Conservation (phyloP, 129 eudicot genomes). For the Chrysanthemum seticuspe region DNA sequence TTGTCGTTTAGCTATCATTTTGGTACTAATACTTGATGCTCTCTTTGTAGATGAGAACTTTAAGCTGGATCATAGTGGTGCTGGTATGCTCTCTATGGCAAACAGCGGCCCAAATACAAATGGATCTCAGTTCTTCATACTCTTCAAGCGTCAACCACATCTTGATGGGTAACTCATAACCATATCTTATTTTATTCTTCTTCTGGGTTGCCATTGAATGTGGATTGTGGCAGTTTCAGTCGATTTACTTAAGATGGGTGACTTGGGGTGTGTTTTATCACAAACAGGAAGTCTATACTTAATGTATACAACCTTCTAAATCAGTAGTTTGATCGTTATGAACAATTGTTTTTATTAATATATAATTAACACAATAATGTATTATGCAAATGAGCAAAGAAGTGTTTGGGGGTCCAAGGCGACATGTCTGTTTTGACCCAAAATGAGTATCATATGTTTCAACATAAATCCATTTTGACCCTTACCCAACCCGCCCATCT, state of each 20-base stretch:
- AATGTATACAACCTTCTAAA: not conserved
- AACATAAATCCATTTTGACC: not conserved
- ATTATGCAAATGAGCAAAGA: not conserved
- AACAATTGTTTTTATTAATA: not conserved
- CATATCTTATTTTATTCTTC: not conserved
- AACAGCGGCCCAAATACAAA: constrained; percentile 91
- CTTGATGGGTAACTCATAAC: constrained; percentile 77
- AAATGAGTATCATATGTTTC: not conserved
- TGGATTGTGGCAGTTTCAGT: too few species aligned
- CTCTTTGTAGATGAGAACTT: constrained; percentile 80
- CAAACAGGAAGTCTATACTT: not conserved
- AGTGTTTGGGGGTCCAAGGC: not conserved
- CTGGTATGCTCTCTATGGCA: constrained; percentile 97
- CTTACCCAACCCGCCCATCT: not conserved
- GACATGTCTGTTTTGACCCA: too few species aligned
- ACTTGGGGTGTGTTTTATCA: not conserved
- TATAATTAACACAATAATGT: not conserved
- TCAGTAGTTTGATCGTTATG: not conserved
- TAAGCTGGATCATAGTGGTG: constrained; percentile 65
- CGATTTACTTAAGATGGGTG: not conserved
- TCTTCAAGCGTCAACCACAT: constrained; percentile 76
- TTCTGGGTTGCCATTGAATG: not conserved
- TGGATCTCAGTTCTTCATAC: constrained; percentile 93
- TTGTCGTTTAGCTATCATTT: not conserved
- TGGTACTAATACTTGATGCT: constrained; percentile 10